Evolutionary conservation across 2,329 filamentous ascomycete species (phyloP).

Genomic region (Aspergillus nomiae): DNA sequence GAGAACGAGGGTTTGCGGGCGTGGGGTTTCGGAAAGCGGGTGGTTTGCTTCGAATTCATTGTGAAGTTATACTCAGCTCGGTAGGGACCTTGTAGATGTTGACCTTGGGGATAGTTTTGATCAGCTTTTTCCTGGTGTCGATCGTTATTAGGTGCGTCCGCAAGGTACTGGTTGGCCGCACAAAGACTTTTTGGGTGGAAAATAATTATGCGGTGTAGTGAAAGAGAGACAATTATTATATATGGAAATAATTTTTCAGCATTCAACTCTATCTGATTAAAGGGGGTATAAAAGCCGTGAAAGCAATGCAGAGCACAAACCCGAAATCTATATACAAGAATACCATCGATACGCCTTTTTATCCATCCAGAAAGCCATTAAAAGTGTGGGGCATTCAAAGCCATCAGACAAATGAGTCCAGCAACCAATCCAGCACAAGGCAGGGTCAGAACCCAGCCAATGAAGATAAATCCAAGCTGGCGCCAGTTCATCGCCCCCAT

Average conservation of each 20-base stretch:
- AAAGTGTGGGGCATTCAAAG: slow-evolving; percentile 44
- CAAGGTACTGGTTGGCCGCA: neutral
- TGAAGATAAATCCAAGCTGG: slow-evolving; percentile 47
- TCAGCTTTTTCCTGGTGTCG: neutral
- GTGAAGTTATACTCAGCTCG: neutral
- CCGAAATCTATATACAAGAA: neutral
- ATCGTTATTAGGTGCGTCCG: neutral
- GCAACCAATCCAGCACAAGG: slow-evolving; percentile 45
- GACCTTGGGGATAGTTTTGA: neutral
- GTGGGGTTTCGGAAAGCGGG: neutral
- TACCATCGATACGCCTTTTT: neutral
- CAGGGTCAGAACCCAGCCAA: slow-evolving; percentile 49
- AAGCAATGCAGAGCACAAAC: neutral
- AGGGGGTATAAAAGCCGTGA: neutral
- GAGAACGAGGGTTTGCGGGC: neutral
- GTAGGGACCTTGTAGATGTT: slow-evolving; percentile 1
- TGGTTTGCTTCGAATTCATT: neutral
- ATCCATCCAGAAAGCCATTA: neutral
- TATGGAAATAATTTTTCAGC: neutral
- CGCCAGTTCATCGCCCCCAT: slow-evolving; percentile 48
- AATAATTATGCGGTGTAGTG: neutral
- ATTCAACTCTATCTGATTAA: neutral
- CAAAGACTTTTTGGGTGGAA: neutral
- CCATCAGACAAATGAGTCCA: slow-evolving; percentile 45
- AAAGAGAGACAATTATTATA: no score